Evolutionary conservation across 768 basidiomycete genomes (phyloP), one percentile per base, ranked within the genome.

Genomic region (Strobilomyces echinocephalus): DNA sequence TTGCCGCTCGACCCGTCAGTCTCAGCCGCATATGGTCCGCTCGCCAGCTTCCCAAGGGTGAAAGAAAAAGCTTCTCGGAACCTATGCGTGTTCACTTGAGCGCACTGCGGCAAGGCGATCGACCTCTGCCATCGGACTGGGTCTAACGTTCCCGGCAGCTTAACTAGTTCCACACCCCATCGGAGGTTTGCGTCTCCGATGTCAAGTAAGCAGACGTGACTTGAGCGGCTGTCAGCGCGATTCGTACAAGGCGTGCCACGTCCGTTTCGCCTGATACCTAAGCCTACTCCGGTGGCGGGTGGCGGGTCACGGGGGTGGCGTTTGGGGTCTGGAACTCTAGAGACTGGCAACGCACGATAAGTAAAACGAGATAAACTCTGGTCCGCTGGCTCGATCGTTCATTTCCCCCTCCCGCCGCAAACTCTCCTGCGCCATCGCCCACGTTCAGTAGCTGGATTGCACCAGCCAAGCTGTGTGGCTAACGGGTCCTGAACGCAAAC

Each of bases 161-260:
- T 9, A 11, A 24, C 40, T 41, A 12, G 16, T 50, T 44, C 52
- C 52, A 35, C 36, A 39, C 11, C 43, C 46, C 49, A 46, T 48
- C 46, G 14, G 51, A 52, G 34, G 39, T 38, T 50, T 53, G 38
- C 51, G 5, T 15, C 46, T 52, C 60, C 34, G 47, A 58, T 36
- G n/a, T 54, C 60, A 49, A 35, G 44, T 44, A 36, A 62, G 55
- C 60, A 7, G 31, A 33, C 5, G 34, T 50, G 43, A 2, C 15
- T 36, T n/a, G n/a, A n/a, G n/a, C n/a, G 15, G 4, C 6, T 36
- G 15, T 15, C 35, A 36, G 35, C 34, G 30, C 20, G 18, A 21
- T 42, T 33, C 42, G 31, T 24, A 47, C 43, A 58, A 58, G 59
- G 50, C 60, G n/a, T n/a, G n/a, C n/a, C n/a, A 57, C 48, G 1